A percentile compares a stretch with the other conserved stretches of the same genome.
These are phyloP conservation scores for Barnettozyma siamensis DNA, from an alignment of 805 yeast genomes.

Conservation along the genomic window DNA sequence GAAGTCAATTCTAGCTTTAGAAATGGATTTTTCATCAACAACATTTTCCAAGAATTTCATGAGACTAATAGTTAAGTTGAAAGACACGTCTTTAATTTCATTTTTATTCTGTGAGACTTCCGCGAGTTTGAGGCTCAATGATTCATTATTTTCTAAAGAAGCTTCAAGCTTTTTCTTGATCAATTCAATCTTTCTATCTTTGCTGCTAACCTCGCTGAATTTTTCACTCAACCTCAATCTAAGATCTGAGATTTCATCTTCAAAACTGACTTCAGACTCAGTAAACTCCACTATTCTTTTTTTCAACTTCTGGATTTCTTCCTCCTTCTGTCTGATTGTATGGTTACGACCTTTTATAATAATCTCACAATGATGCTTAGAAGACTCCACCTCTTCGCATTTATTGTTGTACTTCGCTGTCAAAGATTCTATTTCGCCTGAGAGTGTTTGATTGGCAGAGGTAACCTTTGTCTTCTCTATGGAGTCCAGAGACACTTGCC, in stretches of 20 bases:
- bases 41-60: constrained; percentile 14
- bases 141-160: constrained; percentile 4
- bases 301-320: constrained; percentile 13
- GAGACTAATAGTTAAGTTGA: constrained; percentile 4
- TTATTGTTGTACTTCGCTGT: constrained; percentile 1
- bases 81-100: constrained; percentile 10
- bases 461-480: neutral
- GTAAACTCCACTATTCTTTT: neutral
- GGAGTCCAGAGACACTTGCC: neutral
- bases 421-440: constrained; percentile 1
- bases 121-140: constrained; percentile 11
- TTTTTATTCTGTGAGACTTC: constrained; percentile 7
- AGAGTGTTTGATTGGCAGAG: neutral
- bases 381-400: constrained; percentile 6
- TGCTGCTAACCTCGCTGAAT: neutral
- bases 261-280: neutral
- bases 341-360: neutral
- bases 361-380: constrained; percentile 1
- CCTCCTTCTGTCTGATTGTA: constrained; percentile 10
- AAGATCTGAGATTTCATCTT: constrained; percentile 7
- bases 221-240: constrained; percentile 12
- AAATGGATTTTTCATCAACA: constrained; percentile 14
- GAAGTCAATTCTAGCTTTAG: constrained; percentile 9
- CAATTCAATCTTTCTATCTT: constrained; percentile 5
- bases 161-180: constrained; percentile 3